Evolutionary conservation across 495 filamentous ascomycete genomes (phyloP), one percentile per base, ranked within the genome.

Genomic region (Glonium stellatum): DNA sequence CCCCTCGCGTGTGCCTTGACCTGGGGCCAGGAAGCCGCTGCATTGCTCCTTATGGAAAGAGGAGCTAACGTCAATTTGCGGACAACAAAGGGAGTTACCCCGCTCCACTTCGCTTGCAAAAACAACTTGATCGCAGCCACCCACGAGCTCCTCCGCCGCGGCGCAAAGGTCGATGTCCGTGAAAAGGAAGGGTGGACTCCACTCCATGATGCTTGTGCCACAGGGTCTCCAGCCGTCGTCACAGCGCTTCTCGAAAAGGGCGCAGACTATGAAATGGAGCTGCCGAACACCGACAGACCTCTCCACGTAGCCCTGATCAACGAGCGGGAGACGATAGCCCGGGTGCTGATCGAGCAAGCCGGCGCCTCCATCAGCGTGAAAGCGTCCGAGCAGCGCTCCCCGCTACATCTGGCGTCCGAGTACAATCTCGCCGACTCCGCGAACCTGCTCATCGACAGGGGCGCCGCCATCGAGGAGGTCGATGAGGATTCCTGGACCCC

Each of bases 401-500:
- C 60, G 5, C 39, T 63, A 1, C 60, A 63, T 27, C 15, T 63
- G 9, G 48, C 48, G 12, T 48, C 60, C 19, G 60, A 58, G 13
- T 63, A 58, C 55, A 39, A 48, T 13, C 36, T 63, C 13, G 1
- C 49, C 1, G 4, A 19, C 10, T 23, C 50, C 15, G 55, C 55
- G 11, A 11, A 35, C 12, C 13, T 44, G 4, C 55, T 63, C 8
- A 31, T 58, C 8, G 39, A 47, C 15, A 37, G 23, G 11, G 55
- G 51, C 36, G 19, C 22, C 10, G 44, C 48, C 21, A 27, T 36
- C 5, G 55, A 63, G 27, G 54, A 34, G 36, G 12, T 49, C 13
- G 60, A 63, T n/a, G 55, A 63, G 27, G 48, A 58, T n/a, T 53
- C 55, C 1, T 63, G 60, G 60, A 63, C 60, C 11, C 55, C 60